phyloP scores from a whole-genome alignment of 192 early-diverging fungal genomes.

The Coemansia sp. region DNA sequence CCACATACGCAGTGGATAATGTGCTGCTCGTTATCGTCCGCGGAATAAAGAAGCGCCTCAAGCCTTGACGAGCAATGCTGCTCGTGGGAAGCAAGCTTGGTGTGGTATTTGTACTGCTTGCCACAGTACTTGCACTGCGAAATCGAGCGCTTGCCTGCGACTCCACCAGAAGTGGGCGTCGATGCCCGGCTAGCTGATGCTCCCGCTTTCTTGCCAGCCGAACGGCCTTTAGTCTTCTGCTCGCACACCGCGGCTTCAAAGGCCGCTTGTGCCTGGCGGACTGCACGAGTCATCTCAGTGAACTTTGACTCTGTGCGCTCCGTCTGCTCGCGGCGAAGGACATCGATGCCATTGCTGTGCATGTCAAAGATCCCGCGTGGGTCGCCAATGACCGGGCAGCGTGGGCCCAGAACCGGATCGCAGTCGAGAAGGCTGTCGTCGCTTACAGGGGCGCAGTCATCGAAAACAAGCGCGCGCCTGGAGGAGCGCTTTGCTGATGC shows the following conservation, averaged over 20 bases:
- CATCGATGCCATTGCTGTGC: constrained; percentile 14
- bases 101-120: constrained; percentile 64
- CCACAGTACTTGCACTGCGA: constrained; percentile 62
- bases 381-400: constrained; percentile 48
- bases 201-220: constrained; percentile 18
- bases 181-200: constrained; percentile 6
- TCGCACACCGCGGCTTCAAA: constrained; percentile 37
- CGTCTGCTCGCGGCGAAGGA: constrained; percentile 22
- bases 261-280: constrained; percentile 24
- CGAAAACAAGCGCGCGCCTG: constrained; percentile 38
- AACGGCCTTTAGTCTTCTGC: constrained; percentile 19
- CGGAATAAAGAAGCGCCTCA: constrained; percentile 55
- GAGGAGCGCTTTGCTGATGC: constrained; percentile 39
- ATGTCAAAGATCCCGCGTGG: constrained; percentile 38
- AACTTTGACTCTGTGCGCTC: constrained; percentile 16
- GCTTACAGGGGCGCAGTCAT: not conserved
- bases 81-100: constrained; percentile 61
- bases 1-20: constrained; percentile 55
- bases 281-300: constrained; percentile 20
- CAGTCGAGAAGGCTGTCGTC: constrained; percentile 20
- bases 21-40: constrained; percentile 53
- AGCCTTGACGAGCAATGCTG: constrained; percentile 57
- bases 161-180: not conserved
- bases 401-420: constrained; percentile 46
- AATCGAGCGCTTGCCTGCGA: constrained; percentile 24